Evolutionary conservation across 305 asterid species (phyloP).

Genomic region (Petunia hybrid): DNA sequence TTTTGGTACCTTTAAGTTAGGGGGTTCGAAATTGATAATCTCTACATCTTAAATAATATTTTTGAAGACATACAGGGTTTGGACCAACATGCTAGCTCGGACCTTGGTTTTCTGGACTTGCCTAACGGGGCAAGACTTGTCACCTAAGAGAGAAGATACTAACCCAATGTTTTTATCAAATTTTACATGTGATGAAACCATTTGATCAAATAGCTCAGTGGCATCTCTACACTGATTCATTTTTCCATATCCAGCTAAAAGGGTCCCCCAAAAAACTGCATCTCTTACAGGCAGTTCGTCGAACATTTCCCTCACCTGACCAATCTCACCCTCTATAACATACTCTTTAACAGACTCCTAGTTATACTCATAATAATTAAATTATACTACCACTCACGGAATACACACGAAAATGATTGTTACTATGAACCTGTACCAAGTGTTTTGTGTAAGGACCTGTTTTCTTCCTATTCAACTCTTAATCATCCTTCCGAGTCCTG

Average conservation of each 20-base stretch:
- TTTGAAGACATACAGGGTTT: too few relatives aligned
- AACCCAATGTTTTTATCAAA: slow-evolving; percentile 57
- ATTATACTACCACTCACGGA: slow-evolving; percentile 44
- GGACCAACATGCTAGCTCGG: too few relatives aligned
- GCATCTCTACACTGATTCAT: slow-evolving; percentile 55
- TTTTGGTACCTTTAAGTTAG: too few relatives aligned
- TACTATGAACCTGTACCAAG: not conserved
- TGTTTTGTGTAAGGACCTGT: not conserved
- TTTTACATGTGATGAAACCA: slow-evolving; percentile 43
- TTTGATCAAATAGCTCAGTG: slow-evolving; percentile 60
- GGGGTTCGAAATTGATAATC: too few relatives aligned
- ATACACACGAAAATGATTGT: slow-evolving; percentile 56
- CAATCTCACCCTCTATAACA: slow-evolving; percentile 65
- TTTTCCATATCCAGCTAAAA: slow-evolving; percentile 77
- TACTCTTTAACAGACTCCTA: slow-evolving; percentile 70
- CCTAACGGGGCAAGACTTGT: not conserved
- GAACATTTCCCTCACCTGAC: slow-evolving; percentile 56
- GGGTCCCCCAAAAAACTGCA: slow-evolving; percentile 69
- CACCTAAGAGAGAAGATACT: slow-evolving; percentile 62
- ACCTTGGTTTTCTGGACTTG: not conserved
- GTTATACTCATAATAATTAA: slow-evolving; percentile 35
- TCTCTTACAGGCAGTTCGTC: slow-evolving; percentile 67
- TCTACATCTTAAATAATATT: too few relatives aligned
- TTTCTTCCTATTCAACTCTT: not conserved
- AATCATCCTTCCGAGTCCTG: not conserved